A percentile compares a stretch with the other conserved stretches of the same genome.
phyloP scores from a whole-genome alignment of 306 rosid species.

The Cicer bijugum region DNA sequence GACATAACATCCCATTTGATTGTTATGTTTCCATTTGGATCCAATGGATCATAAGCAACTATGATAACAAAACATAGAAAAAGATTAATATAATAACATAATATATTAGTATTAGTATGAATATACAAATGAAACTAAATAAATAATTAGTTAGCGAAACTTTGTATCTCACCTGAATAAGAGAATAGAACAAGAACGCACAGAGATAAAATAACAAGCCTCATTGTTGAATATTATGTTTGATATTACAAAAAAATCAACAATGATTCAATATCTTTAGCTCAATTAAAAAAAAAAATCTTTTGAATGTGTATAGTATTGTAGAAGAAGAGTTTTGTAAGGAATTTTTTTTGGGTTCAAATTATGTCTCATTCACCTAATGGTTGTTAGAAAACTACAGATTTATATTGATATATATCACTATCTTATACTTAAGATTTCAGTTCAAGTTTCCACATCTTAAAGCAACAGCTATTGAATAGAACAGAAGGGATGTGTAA shows the following conservation, averaged over 20 bases:
- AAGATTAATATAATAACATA: too few relatives aligned
- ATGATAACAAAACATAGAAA: conserved; percentile 29
- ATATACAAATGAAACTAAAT: conserved; percentile 22
- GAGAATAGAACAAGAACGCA: conserved; percentile 57
- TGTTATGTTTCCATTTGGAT: conserved; percentile 89
- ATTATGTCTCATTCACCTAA: conserved; percentile 57
- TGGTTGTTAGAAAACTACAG: conserved; percentile 56
- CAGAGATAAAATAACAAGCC: conserved; percentile 54
- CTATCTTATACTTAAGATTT: conserved; percentile 37
- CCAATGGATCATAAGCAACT: conserved; percentile 93
- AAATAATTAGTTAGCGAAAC: not conserved
- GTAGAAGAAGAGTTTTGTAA: conserved; percentile 31
- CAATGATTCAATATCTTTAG: conserved; percentile 3
- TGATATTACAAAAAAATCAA: conserved; percentile 27
- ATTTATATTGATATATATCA: conserved; percentile 36
- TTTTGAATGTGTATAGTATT: conserved; percentile 37
- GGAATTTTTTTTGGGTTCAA: conserved; percentile 38
- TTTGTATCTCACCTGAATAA: conserved; percentile 56
- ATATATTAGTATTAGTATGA: not conserved
- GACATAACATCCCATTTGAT: conserved; percentile 93
- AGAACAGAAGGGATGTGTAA: conserved; percentile 47
- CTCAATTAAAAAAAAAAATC: conserved; percentile 31
- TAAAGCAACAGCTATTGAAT: conserved; percentile 68
- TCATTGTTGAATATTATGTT: conserved; percentile 50
- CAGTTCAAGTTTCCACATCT: conserved; percentile 65